Conservation (phyloP, 768 basidiomycete species). For the Leccinum barrowsii region DNA sequence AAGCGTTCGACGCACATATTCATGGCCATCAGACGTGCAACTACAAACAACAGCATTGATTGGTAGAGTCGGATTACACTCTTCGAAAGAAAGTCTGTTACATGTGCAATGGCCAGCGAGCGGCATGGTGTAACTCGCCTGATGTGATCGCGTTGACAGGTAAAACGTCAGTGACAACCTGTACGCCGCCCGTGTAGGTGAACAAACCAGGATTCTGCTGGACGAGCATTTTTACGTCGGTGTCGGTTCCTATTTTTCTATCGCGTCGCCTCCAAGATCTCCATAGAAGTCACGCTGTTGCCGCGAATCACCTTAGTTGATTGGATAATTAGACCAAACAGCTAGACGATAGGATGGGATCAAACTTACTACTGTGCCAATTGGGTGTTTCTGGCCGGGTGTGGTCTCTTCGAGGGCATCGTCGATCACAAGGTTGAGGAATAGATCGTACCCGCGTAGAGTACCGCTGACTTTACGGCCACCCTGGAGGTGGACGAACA, state of each 20-base stretch:
- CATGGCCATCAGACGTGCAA: neutral
- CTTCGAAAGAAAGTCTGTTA: neutral
- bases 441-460: constrained; percentile 96
- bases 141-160: neutral
- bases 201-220: constrained; percentile 6
- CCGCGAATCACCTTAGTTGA: constrained; percentile 83
- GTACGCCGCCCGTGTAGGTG: neutral
- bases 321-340: constrained; percentile 3
- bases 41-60: neutral
- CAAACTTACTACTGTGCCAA: constrained; percentile 83
- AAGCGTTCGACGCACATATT: neutral
- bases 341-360: neutral
- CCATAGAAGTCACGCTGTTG: constrained; percentile 96
- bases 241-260: constrained; percentile 5
- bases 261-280: constrained; percentile 69
- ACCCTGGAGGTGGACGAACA: constrained; percentile 91
- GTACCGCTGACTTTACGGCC: constrained; percentile 95
- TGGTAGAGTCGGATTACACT: neutral
- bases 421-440: constrained; percentile 96
- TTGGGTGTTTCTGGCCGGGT: constrained; percentile 84
- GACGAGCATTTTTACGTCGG: constrained; percentile 1
- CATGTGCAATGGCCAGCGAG: neutral
- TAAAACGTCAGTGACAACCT: neutral
- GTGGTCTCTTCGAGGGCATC: constrained; percentile 90
- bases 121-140: constrained; percentile 5